Base-by-base conservation (phyloP, 2,329 filamentous ascomycete species). In the Zopfia rhizophila region DNA sequence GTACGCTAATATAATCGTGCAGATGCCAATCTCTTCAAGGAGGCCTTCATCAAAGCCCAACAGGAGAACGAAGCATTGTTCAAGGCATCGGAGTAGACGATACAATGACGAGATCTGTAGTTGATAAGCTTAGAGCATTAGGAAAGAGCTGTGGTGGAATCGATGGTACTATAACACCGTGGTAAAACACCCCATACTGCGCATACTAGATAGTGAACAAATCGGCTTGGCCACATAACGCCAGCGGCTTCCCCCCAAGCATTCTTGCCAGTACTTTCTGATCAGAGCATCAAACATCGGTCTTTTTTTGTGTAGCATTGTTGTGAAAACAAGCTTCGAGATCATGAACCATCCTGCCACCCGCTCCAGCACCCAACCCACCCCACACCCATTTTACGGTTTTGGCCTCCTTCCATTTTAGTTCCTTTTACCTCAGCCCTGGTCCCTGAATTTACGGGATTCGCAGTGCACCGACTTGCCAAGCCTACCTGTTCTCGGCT, bases 1-100 rank as follows among this genome's bases (percentile, higher is more conserved):
- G 46, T 66, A 71, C 59, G 74, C 61, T 57, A 56, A 69, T 49
- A 27, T 24, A 22, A 27, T 39, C 38, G 3, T 40, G 10, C 45
- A 96, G 91, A 97, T 70, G 94, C 94, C 81, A 96, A 97, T 76
- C 80, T 86, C 51, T 97, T 99, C 86, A 97, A 97, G 83, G 93
- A 97, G 59, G 87, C 91, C 45, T 97, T 97, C 80, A 86, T 96
- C 79, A 91, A 95, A 82, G 93, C 94, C 42, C 92, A 97, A 81
- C 86, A 93, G 79, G 91, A 96, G 73, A 99, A 97, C 77, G 91
- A 94, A 82, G 85, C 83, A 58, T 81, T 96, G 47, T 95, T 97
- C 79, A 78, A 68, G 63, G 47, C 60, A n/a, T 53, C 77, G 58
- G 78, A 82, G 72, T 70, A 76, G 57, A 67, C 67, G 61, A 63